Evolutionary conservation across 2,329 filamentous ascomycete species (phyloP).

Genomic region (Podosphaera aphanis): DNA sequence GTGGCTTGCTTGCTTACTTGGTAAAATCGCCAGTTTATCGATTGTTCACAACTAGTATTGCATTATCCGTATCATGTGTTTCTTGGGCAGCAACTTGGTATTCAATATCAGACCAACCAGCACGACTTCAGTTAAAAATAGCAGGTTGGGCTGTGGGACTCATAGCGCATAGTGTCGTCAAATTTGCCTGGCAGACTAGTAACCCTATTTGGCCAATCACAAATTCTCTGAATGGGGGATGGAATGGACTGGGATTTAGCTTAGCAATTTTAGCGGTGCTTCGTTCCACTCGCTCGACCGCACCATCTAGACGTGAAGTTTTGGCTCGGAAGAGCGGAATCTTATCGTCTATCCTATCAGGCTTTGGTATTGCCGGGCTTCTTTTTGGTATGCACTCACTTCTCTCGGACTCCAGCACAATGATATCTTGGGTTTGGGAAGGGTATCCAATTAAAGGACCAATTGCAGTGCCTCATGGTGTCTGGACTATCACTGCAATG

Average conservation of each 20-base stretch:
- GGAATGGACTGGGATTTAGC: constrained; percentile 63
- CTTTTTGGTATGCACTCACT: constrained; percentile 82
- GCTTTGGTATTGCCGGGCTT: constrained; percentile 57
- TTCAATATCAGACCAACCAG: constrained; percentile 49
- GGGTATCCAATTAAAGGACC: constrained; percentile 81
- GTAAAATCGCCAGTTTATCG: constrained; percentile 49
- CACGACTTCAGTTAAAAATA: constrained; percentile 58
- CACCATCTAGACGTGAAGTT: constrained; percentile 18
- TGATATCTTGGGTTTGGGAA: constrained; percentile 98
- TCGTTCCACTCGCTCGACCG: constrained; percentile 45
- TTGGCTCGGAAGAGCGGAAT: constrained; percentile 30
- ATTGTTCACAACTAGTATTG: constrained; percentile 61
- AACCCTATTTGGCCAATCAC: constrained; percentile 95
- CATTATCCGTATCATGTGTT: constrained; percentile 56
- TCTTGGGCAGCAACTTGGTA: constrained; percentile 68
- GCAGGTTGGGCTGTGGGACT: constrained; percentile 63
- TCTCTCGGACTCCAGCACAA: constrained; percentile 89
- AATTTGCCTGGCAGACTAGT: constrained; percentile 84
- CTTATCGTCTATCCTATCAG: constrained; percentile 48
- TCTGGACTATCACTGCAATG: constrained; percentile 71
- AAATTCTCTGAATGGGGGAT: constrained; percentile 71
- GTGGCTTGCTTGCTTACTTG: constrained; percentile 58
- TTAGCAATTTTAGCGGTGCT: constrained; percentile 55
- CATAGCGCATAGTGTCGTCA: constrained; percentile 64
- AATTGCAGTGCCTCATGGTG: constrained; percentile 71